Evolutionary conservation across 192 early-diverging fungal species (phyloP).

Genomic region (Umbelopsis sp.): DNA sequence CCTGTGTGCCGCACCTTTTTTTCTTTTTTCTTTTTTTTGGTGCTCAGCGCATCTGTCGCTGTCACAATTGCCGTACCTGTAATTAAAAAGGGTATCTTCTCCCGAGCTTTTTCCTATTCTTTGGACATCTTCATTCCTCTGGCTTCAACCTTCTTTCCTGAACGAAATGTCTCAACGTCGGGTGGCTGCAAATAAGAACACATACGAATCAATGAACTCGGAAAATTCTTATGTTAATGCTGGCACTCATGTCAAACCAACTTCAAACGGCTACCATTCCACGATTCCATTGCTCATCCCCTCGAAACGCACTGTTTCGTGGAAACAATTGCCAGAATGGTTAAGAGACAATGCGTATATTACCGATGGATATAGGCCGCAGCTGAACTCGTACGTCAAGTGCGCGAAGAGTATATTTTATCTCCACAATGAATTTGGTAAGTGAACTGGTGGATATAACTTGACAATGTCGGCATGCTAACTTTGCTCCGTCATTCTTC

Average conservation of each 20-base stretch:
- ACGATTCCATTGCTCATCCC: neutral
- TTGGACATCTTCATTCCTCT: neutral
- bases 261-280: neutral
- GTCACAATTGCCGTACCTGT: neutral
- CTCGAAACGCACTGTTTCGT: slow-evolving; percentile 21
- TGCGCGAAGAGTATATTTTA: slow-evolving; percentile 79
- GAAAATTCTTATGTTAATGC: neutral
- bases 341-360: slow-evolving; percentile 86
- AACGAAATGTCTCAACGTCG: slow-evolving; percentile 1
- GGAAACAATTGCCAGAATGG: slow-evolving; percentile 69
- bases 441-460: neutral
- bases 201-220: neutral
- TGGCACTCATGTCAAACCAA: neutral
- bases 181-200: neutral
- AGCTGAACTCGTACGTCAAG: slow-evolving; percentile 69
- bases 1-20: neutral
- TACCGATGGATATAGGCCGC: slow-evolving; percentile 76
- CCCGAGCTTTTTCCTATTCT: neutral
- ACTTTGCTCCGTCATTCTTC: neutral
- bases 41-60: neutral
- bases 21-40: neutral
- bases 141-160: neutral
- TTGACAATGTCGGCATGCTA: neutral
- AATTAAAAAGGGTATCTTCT: neutral
- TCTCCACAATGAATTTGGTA: slow-evolving; percentile 91